Conservation (phyloP, 2,329 filamentous ascomycete genomes). For the Mycosphaerella arachidis region DNA sequence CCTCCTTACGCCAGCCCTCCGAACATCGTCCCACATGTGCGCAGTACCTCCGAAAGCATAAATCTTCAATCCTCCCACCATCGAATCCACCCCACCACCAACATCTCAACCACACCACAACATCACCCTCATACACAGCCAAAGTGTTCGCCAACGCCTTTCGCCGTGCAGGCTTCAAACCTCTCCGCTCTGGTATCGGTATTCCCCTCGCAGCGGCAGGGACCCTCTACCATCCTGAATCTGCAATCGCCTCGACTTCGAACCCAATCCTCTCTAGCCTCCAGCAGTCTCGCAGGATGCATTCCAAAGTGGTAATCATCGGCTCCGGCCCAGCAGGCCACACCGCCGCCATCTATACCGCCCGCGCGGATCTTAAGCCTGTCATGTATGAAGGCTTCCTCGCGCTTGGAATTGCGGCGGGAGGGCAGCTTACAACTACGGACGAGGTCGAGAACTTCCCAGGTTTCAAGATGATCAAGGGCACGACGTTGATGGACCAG, state of each 20-base stretch:
- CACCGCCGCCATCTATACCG: conserved; percentile 93
- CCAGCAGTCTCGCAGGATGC: conserved; percentile 61
- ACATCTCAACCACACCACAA: background rate
- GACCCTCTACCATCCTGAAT: conserved; percentile 51
- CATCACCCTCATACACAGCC: conserved; percentile 31
- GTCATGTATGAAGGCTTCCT: conserved; percentile 98
- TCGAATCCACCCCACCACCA: background rate
- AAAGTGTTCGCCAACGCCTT: conserved; percentile 90
- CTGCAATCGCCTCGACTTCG: conserved; percentile 26
- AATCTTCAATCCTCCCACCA: background rate
- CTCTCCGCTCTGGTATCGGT: conserved; percentile 68
- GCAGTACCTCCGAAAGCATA: background rate
- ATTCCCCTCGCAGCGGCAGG: conserved; percentile 70
- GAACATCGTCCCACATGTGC: background rate
- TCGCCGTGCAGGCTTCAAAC: conserved; percentile 56
- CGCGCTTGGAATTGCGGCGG: conserved; percentile 91
- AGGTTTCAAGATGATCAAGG: conserved; percentile 87
- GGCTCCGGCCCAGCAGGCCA: conserved; percentile 94
- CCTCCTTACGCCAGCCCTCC: background rate
- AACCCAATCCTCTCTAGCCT: conserved; percentile 20
- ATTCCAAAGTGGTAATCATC: conserved; percentile 76
- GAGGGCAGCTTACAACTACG: conserved; percentile 94
- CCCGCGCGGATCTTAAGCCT: conserved; percentile 88
- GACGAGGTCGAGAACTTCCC: conserved; percentile 99
- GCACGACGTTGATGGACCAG: conserved; percentile 84